These are phyloP conservation scores for Fusarium sp. DNA, from an alignment of 2,329 filamentous ascomycete genomes.

Conservation along the genomic window DNA sequence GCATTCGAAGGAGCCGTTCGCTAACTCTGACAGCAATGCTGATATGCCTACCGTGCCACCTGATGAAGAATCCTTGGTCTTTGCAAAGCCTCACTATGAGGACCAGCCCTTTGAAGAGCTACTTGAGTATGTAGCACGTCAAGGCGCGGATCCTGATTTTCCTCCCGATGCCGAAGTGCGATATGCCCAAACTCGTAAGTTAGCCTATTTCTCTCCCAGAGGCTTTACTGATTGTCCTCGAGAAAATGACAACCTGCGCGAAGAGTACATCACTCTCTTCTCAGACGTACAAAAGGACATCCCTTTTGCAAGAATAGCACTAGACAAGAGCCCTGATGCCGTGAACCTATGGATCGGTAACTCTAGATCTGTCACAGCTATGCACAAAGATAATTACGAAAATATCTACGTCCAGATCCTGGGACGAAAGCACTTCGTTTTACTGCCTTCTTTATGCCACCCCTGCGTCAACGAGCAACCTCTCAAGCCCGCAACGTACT, in stretches of 20 bases:
- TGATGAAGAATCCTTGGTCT: constrained; percentile 51
- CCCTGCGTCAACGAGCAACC: constrained; percentile 72
- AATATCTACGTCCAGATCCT: constrained; percentile 82
- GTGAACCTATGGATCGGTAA: constrained; percentile 87
- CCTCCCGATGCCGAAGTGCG: constrained; percentile 58
- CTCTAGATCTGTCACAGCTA: constrained; percentile 70
- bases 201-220: not conserved
- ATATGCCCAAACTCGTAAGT: constrained; percentile 78
- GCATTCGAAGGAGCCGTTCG: not conserved
- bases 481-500: constrained; percentile 67
- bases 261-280: constrained; percentile 73
- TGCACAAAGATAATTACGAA: constrained; percentile 87
- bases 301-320: constrained; percentile 76
- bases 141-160: constrained; percentile 57
- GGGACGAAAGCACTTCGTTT: constrained; percentile 76
- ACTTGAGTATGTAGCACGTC: constrained; percentile 65
- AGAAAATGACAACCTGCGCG: constrained; percentile 83
- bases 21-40: constrained; percentile 45
- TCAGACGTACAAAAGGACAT: constrained; percentile 69
- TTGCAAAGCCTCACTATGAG: constrained; percentile 78
- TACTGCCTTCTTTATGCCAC: constrained; percentile 75
- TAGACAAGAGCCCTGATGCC: constrained; percentile 72
- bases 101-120: constrained; percentile 69
- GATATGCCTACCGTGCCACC: constrained; percentile 46
- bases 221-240: not conserved